phyloP scores from a whole-genome alignment of 192 early-diverging fungal genomes.

The Gigaspora rosea region DNA sequence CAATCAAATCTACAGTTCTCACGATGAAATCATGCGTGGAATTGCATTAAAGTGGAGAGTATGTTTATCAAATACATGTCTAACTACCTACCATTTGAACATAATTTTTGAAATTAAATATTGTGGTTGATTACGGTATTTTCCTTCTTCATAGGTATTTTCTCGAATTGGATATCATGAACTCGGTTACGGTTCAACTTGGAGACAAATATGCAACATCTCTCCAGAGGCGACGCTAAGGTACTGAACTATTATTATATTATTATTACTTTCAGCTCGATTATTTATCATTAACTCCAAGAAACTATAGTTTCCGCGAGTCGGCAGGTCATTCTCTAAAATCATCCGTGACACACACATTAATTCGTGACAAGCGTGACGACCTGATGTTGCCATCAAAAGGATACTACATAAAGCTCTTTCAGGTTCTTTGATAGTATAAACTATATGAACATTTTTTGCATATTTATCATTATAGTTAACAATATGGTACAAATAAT shows the following conservation, averaged over 20 bases:
- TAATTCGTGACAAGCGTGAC: slow-evolving; percentile 75
- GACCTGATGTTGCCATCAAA: slow-evolving; percentile 72
- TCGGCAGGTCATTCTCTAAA: slow-evolving; percentile 87
- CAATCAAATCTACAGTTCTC: slow-evolving; percentile 64
- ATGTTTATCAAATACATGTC: slow-evolving; percentile 11
- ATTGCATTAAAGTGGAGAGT: slow-evolving; percentile 60
- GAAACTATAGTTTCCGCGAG: slow-evolving; percentile 60
- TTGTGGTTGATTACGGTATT: too few relatives aligned
- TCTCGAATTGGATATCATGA: slow-evolving; percentile 63
- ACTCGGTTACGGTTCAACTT: slow-evolving; percentile 66
- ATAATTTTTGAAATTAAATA: too few relatives aligned
- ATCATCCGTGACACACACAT: slow-evolving; percentile 69
- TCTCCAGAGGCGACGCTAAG: slow-evolving; percentile 60
- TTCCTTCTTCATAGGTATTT: slow-evolving; percentile 14
- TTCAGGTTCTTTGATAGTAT: slow-evolving; percentile 33
- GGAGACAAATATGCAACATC: slow-evolving; percentile 76
- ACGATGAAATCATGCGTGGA: slow-evolving; percentile 73
- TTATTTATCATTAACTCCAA: slow-evolving; percentile 22
- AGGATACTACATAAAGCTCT: slow-evolving; percentile 57
- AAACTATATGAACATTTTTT: background rate
- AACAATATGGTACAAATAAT: background rate
- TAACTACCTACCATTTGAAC: too few relatives aligned
- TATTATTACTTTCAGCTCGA: slow-evolving; percentile 4
- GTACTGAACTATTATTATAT: slow-evolving; percentile 39
- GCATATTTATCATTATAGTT: background rate